Percentiles rank a stretch among this genome's conserved stretches.
Conservation (phyloP, 1,284 basidiomycete species). For the Psilocybe mexicana region DNA sequence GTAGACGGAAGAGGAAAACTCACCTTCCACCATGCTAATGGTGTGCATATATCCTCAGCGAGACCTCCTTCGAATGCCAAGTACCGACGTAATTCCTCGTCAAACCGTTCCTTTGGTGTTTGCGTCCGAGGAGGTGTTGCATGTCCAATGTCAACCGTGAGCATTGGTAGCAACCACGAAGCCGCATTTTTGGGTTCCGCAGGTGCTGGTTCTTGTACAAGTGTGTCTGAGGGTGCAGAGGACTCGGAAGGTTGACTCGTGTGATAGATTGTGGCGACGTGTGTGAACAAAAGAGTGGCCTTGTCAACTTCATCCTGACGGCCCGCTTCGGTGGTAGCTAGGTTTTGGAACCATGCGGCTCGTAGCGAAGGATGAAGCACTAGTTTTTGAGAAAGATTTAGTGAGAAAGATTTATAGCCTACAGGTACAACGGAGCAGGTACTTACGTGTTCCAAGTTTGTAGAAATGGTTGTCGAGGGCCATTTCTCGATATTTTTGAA, state of each 20-base stretch:
- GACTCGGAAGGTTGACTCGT: not conserved
- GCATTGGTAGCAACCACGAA: not conserved
- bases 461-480: not conserved
- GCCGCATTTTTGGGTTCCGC: not conserved
- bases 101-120: no score
- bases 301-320: no score
- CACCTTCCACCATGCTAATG: conserved; percentile 1
- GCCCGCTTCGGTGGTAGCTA: no score
- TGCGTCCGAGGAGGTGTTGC: not conserved
- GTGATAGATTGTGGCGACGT: not conserved
- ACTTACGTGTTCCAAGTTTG: not conserved
- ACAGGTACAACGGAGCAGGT: not conserved
- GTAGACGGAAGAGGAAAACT: not conserved
- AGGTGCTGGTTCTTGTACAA: not conserved
- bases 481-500: not conserved
- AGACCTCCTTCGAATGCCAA: not conserved
- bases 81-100: not conserved
- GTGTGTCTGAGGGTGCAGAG: no score
- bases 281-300: not conserved
- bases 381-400: not conserved
- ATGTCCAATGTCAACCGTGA: not conserved
- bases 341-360: not conserved
- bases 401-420: not conserved
- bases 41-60: not conserved
- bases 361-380: not conserved